A percentile compares a stretch with the other conserved stretches of the same genome.
Conservation (phyloP, 108 stramenopile species). For the Cyclotella distinguenda region DNA sequence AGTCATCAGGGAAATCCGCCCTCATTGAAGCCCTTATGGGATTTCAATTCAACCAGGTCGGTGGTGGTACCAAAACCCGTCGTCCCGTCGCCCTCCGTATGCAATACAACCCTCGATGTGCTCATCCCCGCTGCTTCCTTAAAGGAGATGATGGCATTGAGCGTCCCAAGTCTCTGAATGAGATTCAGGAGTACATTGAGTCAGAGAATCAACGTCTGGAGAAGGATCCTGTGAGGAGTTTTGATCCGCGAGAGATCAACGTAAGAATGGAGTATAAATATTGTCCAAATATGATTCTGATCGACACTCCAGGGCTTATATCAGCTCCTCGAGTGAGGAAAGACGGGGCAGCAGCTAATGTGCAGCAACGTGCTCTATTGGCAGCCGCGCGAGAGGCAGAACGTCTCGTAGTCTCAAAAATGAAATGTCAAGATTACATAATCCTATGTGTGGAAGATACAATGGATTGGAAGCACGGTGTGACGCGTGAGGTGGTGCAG, state of each 20-base stretch:
- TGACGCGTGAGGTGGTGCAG: conserved; percentile 73
- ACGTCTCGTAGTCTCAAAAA: conserved; percentile 82
- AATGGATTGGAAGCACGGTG: conserved; percentile 92
- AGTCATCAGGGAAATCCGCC: conserved; percentile 91
- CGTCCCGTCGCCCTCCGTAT: conserved; percentile 90
- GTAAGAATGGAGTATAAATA: conserved; percentile 94
- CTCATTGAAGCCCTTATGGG: conserved; percentile 95
- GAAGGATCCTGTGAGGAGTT: conserved; percentile 82
- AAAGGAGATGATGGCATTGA: conserved; percentile 71
- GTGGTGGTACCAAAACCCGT: conserved; percentile 92
- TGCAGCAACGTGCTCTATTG: conserved; percentile 76
- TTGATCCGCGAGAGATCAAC: conserved; percentile 90
- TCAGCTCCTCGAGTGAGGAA: conserved; percentile 69
- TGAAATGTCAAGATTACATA: conserved; percentile 87
- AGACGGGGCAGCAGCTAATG: conserved; percentile 48
- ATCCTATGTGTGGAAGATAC: conserved; percentile 95
- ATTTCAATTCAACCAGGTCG: conserved; percentile 96
- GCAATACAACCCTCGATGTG: conserved; percentile 93
- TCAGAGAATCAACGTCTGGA: conserved; percentile 86
- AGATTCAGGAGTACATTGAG: conserved; percentile 90
- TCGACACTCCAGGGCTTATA: conserved; percentile 92
- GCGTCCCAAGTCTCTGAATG: conserved; percentile 53
- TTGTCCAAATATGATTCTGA: conserved; percentile 94
- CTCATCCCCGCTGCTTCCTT: conserved; percentile 79
- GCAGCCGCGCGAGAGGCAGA: conserved; percentile 85